phyloP scores from a whole-genome alignment of 192 early-diverging fungal species.

The Gaertneriomyces sp. region DNA sequence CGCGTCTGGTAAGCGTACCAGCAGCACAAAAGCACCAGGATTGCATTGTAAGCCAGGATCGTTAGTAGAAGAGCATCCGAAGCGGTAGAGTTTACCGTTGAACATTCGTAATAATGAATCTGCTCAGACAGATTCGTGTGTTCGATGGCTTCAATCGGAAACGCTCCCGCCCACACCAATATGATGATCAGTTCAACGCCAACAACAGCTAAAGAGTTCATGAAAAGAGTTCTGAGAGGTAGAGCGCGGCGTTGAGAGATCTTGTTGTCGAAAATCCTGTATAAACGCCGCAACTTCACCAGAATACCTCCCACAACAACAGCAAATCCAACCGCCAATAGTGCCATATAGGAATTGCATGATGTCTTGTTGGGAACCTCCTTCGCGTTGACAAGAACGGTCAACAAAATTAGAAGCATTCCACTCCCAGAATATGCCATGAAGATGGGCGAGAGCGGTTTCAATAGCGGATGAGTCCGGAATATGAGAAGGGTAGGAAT shows the following conservation, averaged over 20 bases:
- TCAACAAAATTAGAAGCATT: conserved; percentile 12
- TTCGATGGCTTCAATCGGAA: conserved; percentile 5
- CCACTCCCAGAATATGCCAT: conserved; percentile 19
- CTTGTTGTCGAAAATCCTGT: conserved; percentile 28
- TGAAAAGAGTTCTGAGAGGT: not conserved
- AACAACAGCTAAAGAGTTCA: not conserved
- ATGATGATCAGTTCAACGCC: not conserved
- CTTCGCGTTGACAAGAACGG: conserved; percentile 14
- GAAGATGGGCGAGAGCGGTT: conserved; percentile 22
- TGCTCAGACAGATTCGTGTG: not conserved
- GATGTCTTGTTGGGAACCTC: conserved; percentile 11
- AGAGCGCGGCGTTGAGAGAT: conserved; percentile 3
- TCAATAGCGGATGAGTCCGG: conserved; percentile 6
- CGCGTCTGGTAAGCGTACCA: conserved; percentile 27
- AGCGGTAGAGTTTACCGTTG: not conserved
- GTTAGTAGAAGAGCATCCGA: not conserved
- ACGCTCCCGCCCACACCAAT: conserved; percentile 13
- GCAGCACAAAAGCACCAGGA: conserved; percentile 18
- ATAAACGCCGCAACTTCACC: conserved; percentile 14
- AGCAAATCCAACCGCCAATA: conserved; percentile 20
- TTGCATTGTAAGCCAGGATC: conserved; percentile 12
- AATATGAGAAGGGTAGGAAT: conserved; percentile 1
- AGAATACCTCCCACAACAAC: conserved; percentile 20
- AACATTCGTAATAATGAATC: conserved; percentile 7
- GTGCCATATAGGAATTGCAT: conserved; percentile 21